Evolutionary conservation across 768 basidiomycete genomes (phyloP).

Genomic region (Boletus eberwhitei): DNA sequence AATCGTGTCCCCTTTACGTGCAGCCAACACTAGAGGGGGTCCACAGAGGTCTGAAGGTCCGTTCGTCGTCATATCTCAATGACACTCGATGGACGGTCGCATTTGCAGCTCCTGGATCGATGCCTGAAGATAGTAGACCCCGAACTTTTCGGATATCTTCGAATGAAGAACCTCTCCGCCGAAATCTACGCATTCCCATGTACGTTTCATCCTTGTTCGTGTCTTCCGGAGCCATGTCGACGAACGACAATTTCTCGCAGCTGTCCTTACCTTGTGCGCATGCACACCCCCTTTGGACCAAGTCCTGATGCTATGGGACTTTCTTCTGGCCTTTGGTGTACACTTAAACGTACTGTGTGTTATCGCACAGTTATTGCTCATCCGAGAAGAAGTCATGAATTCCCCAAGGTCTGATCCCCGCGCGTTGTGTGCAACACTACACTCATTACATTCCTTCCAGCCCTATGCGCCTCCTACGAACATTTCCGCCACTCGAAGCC

Average conservation of each 20-base stretch:
- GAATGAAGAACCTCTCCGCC: conserved; percentile 88
- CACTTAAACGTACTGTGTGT: conserved; percentile 97
- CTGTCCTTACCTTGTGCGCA: conserved; percentile 91
- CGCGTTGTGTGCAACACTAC: not conserved
- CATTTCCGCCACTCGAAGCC: conserved; percentile 89
- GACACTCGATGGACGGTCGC: not conserved
- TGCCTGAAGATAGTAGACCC: conserved; percentile 91
- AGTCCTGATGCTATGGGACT: conserved; percentile 95
- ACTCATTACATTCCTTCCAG: conserved; percentile 38
- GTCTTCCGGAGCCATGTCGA: not conserved
- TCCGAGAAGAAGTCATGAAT: conserved; percentile 85
- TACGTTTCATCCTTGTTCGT: conserved; percentile 37
- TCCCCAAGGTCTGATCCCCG: conserved; percentile 67
- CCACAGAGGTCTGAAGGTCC: conserved; percentile 87
- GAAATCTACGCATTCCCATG: conserved; percentile 98
- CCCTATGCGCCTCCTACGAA: conserved; percentile 92
- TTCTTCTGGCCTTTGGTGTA: conserved; percentile 92
- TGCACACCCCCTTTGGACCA: conserved; percentile 96
- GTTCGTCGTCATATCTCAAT: conserved; percentile 16
- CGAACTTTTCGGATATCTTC: conserved; percentile 75
- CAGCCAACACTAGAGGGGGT: conserved; percentile 96
- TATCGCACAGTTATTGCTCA: conserved; percentile 89
- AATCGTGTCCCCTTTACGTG: conserved; percentile 92
- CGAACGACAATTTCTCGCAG: conserved; percentile 36
- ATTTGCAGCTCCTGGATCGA: conserved; percentile 76